Conservation (phyloP, 179 eudicot genomes). For the Silene vulgaris region DNA sequence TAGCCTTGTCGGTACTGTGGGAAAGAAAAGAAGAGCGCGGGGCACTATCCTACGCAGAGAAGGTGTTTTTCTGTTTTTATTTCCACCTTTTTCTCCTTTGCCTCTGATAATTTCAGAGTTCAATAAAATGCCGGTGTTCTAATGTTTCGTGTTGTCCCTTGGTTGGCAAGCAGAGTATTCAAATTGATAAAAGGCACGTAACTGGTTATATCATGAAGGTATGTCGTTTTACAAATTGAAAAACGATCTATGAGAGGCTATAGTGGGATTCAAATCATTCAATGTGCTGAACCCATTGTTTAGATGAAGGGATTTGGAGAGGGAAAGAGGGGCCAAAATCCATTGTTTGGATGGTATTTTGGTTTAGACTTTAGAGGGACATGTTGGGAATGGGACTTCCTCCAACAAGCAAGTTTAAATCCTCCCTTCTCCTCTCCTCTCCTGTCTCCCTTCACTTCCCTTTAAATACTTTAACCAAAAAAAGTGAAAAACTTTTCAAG, state of each 20-base stretch:
- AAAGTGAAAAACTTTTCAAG: neutral
- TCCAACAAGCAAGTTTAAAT: too few species aligned
- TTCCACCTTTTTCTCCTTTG: slow-evolving; percentile 2
- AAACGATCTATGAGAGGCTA: neutral
- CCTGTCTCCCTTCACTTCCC: too few species aligned
- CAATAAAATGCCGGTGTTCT: slow-evolving; percentile 10
- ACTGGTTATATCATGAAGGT: slow-evolving; percentile 91
- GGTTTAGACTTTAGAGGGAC: too few species aligned
- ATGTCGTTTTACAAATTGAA: slow-evolving; percentile 11
- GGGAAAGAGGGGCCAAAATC: neutral
- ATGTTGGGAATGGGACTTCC: too few species aligned
- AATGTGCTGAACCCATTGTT: neutral
- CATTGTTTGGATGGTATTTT: neutral
- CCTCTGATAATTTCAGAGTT: neutral
- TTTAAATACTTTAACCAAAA: too few species aligned
- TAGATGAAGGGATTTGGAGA: neutral
- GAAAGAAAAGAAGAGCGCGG: slow-evolving; percentile 89
- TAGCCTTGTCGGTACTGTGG: slow-evolving; percentile 85
- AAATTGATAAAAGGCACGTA: slow-evolving; percentile 89
- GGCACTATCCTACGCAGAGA: slow-evolving; percentile 77
- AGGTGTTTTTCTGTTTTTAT: slow-evolving; percentile 41
- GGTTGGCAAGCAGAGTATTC: slow-evolving; percentile 57
- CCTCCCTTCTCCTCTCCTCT: too few species aligned
- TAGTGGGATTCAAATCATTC: neutral
- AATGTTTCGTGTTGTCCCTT: slow-evolving; percentile 18